Conservation (phyloP, 2,329 filamentous ascomycete genomes). For the Nigrospora sphaerica region DNA sequence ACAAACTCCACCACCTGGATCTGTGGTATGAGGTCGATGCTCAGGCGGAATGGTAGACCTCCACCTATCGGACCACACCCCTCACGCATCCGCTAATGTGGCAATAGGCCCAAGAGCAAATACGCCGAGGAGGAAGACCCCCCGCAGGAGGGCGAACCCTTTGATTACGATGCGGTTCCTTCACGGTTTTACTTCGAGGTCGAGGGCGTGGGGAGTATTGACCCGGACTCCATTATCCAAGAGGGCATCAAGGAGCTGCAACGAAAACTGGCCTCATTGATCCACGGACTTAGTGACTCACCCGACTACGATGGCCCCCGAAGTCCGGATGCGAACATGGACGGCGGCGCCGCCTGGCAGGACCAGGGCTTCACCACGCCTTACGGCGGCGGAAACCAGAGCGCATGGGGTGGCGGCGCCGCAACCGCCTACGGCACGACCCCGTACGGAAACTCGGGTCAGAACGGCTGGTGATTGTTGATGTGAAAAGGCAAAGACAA, state of each 20-base stretch:
- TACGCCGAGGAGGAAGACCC: constrained; percentile 76
- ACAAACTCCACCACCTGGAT: constrained; percentile 86
- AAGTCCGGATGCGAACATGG: constrained; percentile 58
- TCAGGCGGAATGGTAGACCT: constrained; percentile 71
- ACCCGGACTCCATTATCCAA: constrained; percentile 83
- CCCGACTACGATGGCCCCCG: constrained; percentile 56
- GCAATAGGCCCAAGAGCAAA: constrained; percentile 67
- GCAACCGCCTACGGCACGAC: constrained; percentile 31
- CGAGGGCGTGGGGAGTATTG: constrained; percentile 79
- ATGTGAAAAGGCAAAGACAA: too few relatives aligned
- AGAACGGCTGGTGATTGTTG: constrained; percentile 9
- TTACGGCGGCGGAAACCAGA: constrained; percentile 51
- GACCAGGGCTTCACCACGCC: constrained; percentile 64
- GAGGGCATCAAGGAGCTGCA: constrained; percentile 85
- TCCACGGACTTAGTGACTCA: constrained; percentile 51
- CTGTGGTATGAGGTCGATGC: constrained; percentile 91
- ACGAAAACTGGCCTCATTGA: constrained; percentile 77
- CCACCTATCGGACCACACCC: background rate
- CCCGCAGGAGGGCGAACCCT: constrained; percentile 73
- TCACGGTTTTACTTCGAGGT: constrained; percentile 88
- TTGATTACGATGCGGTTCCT: constrained; percentile 85
- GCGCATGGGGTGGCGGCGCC: constrained; percentile 57
- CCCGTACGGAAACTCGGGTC: constrained; percentile 44
- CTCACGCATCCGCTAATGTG: constrained; percentile 12
- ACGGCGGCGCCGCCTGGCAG: constrained; percentile 49